These are phyloP conservation scores for Baudoinia panamericana DNA, from an alignment of 495 filamentous ascomycete genomes.

Conservation along the genomic window DNA sequence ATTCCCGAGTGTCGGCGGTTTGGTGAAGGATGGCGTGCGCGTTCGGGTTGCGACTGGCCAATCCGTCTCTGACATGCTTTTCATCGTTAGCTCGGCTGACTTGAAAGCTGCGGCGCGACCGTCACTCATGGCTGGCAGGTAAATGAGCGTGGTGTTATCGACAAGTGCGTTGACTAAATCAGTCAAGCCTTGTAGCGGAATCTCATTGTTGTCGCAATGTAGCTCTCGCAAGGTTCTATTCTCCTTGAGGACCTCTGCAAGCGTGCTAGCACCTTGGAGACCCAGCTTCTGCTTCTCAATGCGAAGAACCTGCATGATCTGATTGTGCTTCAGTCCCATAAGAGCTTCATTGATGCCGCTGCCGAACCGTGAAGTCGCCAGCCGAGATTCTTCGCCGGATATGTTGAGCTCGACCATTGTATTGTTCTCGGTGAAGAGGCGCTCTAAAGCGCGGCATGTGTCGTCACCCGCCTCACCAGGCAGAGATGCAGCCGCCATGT, in stretches of 20 bases:
- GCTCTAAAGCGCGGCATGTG: conserved; percentile 58
- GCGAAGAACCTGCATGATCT: conserved; percentile 55
- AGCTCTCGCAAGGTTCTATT: conserved; percentile 55
- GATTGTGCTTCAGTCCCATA: conserved; percentile 62
- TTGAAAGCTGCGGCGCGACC: conserved; percentile 50
- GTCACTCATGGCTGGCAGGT: conserved; percentile 51
- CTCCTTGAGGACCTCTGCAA: conserved; percentile 61
- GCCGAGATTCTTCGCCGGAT: conserved; percentile 75
- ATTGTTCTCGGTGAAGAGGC: conserved; percentile 65
- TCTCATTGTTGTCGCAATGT: conserved; percentile 66
- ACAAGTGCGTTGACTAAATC: conserved; percentile 61
- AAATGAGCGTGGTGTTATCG: conserved; percentile 50
- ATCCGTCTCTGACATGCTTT: conserved; percentile 33
- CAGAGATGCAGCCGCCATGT: conserved; percentile 77
- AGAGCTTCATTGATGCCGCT: conserved; percentile 69
- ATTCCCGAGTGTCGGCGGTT: not conserved
- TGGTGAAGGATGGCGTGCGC: conserved; percentile 7
- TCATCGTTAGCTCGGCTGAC: conserved; percentile 47
- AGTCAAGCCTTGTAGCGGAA: conserved; percentile 64
- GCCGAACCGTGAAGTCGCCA: conserved; percentile 76
- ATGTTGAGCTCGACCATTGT: conserved; percentile 70
- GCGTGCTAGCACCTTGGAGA: conserved; percentile 57
- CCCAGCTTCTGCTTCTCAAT: conserved; percentile 50
- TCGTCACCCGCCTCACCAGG: conserved; percentile 63
- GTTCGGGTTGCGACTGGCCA: conserved; percentile 23